Percentiles rank a stretch among this genome's conserved stretches.
Conservation (phyloP, 306 rosid genomes). For the Dryas octopetala region DNA sequence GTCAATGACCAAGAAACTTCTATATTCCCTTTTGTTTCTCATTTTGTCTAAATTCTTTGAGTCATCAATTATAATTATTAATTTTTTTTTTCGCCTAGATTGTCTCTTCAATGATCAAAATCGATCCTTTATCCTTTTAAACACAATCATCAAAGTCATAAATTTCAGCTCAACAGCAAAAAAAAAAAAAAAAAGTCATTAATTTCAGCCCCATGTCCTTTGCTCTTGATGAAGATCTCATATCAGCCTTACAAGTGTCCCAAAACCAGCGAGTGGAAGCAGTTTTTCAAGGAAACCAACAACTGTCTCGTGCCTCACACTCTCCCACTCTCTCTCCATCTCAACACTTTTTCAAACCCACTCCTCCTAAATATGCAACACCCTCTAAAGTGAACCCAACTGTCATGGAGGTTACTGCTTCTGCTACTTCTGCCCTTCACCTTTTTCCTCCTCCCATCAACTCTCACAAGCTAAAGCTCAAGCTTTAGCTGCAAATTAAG, state of each 20-base stretch:
- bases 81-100: not conserved
- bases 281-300: slow-evolving; percentile 40
- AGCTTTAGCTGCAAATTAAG: slow-evolving; percentile 8
- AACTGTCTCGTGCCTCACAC: slow-evolving; percentile 36
- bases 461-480: not conserved
- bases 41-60: not conserved
- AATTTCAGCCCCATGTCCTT: not conserved
- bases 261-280: slow-evolving; percentile 39
- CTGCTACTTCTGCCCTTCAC: not conserved
- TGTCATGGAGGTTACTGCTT: slow-evolving; percentile 22
- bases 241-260: slow-evolving; percentile 40
- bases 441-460: too few relatives aligned
- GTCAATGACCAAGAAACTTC: slow-evolving; percentile 1
- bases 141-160: not conserved
- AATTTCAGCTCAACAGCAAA: too few relatives aligned
- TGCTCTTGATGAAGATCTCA: not conserved
- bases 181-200: not conserved
- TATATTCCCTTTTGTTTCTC: too few relatives aligned
- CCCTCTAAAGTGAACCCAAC: slow-evolving; percentile 28
- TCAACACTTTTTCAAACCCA: slow-evolving; percentile 43
- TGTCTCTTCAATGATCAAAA: not conserved
- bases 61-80: not conserved
- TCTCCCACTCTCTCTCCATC: slow-evolving; percentile 26
- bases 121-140: not conserved
- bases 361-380: slow-evolving; percentile 33